Base-by-base conservation (phyloP, 108 stramenopile species). In the Pseudonitzschia delicatissima region DNA sequence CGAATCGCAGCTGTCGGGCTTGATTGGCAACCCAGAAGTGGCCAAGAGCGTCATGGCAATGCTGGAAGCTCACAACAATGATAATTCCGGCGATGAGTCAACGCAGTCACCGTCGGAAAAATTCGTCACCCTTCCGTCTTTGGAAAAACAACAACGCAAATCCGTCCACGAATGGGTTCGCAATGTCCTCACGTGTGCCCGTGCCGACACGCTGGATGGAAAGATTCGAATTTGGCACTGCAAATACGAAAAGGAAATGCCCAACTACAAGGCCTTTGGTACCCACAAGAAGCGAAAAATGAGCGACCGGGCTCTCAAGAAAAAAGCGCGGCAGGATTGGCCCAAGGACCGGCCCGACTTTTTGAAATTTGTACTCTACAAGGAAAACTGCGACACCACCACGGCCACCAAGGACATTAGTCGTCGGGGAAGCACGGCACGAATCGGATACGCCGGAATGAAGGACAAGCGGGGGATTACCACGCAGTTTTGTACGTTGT, bases 381-480 rank as follows among this genome's bases (percentile, higher is more conserved):
- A 93, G 57, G 92, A 93, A 67, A 96, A 96, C 66, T 74, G 87
- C 45, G 95, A 96, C 49, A 96, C 95, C 3, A 78, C 73, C 8
- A 85, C 81, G 3, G 91, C 92, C 17, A 74, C 78, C 18, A 87
- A 87, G 58, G 88, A 90, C 71, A 57, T 94, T 26, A 80, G 76
- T 32, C 88, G 80, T n/a, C 65, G 79, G 25, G 79, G 75, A 12
- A 61, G 75, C 47, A 65, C 71, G 34, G 65, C 66, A 32, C 78
- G 78, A 21, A 79, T 93, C 39, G 79, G 80, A 47, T 94, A 82
- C 72, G 90, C 87, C 31, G 96, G 96, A 9, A 96, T 92, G 85
- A 96, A 96, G 64, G 96, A 96, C 74, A 96, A 96, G 48, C 77
- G 96, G 25, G 96, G 91, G 15, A 78, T 94, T 27, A 96, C 96